Base-by-base conservation (phyloP, 2,329 filamentous ascomycete species). In the Aureobasidium sp. region DNA sequence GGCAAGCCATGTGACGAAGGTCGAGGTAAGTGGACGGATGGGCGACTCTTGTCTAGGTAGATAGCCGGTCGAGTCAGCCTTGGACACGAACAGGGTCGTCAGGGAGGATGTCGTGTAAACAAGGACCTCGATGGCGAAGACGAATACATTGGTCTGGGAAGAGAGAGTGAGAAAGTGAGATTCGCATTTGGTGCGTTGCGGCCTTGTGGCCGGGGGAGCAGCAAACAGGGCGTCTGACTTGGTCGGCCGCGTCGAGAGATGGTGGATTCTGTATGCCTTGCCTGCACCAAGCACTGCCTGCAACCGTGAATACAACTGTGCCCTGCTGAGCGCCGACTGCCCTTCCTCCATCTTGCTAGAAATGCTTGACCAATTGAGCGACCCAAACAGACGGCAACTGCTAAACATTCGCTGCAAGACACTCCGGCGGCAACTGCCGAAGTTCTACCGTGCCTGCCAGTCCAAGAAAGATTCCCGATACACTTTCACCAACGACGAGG, bases 41-140 rank as follows among this genome's bases (percentile, higher is more conserved):
- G 91, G 91, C 3, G 90, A 94, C 0, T 34, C 31, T 34, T 34
- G 2, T 34, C 31, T 34, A 11, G 31, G 31, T 11, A 97, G 77
- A 71, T 91, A 95, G 27, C 95, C 94, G 0, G 93, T 97, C 11
- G 94, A 97, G 76, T 99, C 94, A 53, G 94, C 94, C 75, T 99
- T 99, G 65, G 92, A 93, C 27, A 99, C 88, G 73, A 99, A 99
- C 60, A 97, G 82, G 4, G 90, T 97, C 1, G 89, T 96, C 27
- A 91, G 83, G 68, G 84, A 83, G 49, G 84, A 83, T 0, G 92
- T 96, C 0, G 76, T 89, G 75, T 95, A 99, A 64, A 99, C 83
- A 68, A 94, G 82, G 57, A 97, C 81, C 72, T 99, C 94, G 65
- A 99, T 82, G 17, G 89, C 93, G 63, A 96, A 87, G 9, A 93